A percentile compares a stretch with the other conserved stretches of the same genome.
phyloP scores from a whole-genome alignment of 768 basidiomycete species.

The Leucosporidium scottii region DNA sequence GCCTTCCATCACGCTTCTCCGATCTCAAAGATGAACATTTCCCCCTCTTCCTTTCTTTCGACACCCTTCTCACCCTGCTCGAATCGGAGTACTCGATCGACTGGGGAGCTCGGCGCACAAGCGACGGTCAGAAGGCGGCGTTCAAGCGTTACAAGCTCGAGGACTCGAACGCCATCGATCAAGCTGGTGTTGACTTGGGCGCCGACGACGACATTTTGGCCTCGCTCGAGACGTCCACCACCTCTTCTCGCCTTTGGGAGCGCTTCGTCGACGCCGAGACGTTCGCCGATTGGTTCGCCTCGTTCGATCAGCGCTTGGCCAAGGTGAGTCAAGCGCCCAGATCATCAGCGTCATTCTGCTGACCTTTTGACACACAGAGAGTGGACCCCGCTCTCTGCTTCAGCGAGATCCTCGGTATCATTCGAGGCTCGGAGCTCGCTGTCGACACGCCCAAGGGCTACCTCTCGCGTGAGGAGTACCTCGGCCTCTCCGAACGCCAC shows the following conservation, averaged over 20 bases:
- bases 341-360: not conserved
- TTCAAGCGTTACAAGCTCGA: not conserved
- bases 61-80: not conserved
- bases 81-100: not conserved
- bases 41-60: not conserved
- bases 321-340: not conserved
- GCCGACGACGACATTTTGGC: not conserved
- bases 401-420: not conserved
- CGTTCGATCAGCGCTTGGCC: not conserved
- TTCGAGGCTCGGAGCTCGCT: not conserved
- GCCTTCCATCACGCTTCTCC: not conserved
- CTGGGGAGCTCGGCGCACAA: not conserved
- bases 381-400: not conserved
- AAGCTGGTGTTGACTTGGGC: not conserved
- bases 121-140: not conserved
- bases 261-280: not conserved
- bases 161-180: not conserved
- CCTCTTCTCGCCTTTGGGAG: not conserved
- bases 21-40: not conserved
- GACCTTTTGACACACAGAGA: not conserved
- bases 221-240: not conserved
- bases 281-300: not conserved
- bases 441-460: not conserved
- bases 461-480: not conserved
- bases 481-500: not conserved